Conservation (phyloP, 768 basidiomycete genomes). For the Mycena albidolilacea region DNA sequence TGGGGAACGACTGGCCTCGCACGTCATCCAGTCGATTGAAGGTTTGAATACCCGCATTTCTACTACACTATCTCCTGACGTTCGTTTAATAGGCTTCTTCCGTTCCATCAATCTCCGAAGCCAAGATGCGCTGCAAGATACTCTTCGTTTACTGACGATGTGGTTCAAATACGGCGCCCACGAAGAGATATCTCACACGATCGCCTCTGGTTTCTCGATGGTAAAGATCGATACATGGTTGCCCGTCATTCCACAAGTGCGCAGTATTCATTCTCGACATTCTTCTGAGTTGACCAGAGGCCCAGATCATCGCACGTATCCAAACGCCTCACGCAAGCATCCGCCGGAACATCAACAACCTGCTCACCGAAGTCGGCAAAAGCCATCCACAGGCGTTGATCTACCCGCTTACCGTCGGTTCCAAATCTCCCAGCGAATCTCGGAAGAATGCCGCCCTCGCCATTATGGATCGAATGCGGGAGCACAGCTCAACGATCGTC, state of each 20-base stretch:
- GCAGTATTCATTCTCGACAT: conserved; percentile 23
- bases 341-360: conserved; percentile 88
- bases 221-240: conserved; percentile 99
- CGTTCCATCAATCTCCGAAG: conserved; percentile 92
- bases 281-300: not conserved
- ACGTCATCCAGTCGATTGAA: conserved; percentile 93
- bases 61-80: not conserved
- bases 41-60: conserved; percentile 58
- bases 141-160: conserved; percentile 90
- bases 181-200: conserved; percentile 90
- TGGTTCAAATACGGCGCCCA: conserved; percentile 99
- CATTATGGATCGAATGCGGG: conserved; percentile 95
- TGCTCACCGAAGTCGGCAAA: conserved; percentile 95
- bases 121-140: conserved; percentile 95
- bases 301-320: conserved; percentile 97
- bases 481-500: conserved; percentile 90
- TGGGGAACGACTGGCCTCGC: conserved; percentile 77
- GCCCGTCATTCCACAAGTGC: conserved; percentile 97
- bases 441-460: conserved; percentile 88
- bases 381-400: conserved; percentile 98
- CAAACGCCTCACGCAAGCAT: conserved; percentile 94
- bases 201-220: conserved; percentile 88
- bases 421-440: conserved; percentile 92
- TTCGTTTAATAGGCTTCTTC: conserved; percentile 82
- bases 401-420: conserved; percentile 95